Base-by-base conservation (phyloP, 768 basidiomycete genomes). In the Auriscalpium microsporum region DNA sequence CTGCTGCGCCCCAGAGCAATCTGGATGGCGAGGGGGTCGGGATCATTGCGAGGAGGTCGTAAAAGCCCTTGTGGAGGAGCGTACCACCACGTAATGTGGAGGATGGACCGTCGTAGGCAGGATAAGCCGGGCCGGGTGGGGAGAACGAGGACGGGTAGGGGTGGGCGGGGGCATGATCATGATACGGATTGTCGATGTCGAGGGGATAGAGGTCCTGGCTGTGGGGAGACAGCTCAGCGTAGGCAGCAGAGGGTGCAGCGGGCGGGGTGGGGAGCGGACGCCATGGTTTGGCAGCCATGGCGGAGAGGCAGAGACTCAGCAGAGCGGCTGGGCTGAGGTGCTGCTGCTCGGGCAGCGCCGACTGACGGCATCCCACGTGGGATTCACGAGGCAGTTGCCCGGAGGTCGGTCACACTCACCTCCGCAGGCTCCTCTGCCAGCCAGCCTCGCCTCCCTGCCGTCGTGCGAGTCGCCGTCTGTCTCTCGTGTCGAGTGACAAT, bases 31-130 rank as follows among this genome's bases (percentile, higher is more conserved):
- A 71, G 21, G 75, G 84, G 3, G 74, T 69, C 44, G 84, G 85
- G 60, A 89, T 87, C 74, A 90, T 78, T 23, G 88, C 77, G 38
- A 90, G 75, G 34, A 92, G 78, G 74, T 90, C 87, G 70, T 90
- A 92, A 75, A 91, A 91, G n/a, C 89, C 91, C 61, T 89, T 86
- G 78, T 93, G 90, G 40, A 92, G 73, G 52, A 91, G 72, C 8
- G 87, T 87, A 28, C 86, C 87, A 13, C 77, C 78, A 52, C 82
- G 82, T 59, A 86, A 70, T 55, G 78, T 74, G 35, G 75, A 75
- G n/a, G 72, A 63, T 36, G 72, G 71, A 55, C 74, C 72, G 63
- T 79, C 71, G 62, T 73, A 71, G 35, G 69, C 58, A 62, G 58
- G 56, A 42, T 33, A n/a, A 34, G 46, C 23, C 34, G 59, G 58